Evolutionary conservation across 345 rosid genomes (phyloP), one percentile per base, ranked within the genome.

Genomic region (Murraya koenigii): DNA sequence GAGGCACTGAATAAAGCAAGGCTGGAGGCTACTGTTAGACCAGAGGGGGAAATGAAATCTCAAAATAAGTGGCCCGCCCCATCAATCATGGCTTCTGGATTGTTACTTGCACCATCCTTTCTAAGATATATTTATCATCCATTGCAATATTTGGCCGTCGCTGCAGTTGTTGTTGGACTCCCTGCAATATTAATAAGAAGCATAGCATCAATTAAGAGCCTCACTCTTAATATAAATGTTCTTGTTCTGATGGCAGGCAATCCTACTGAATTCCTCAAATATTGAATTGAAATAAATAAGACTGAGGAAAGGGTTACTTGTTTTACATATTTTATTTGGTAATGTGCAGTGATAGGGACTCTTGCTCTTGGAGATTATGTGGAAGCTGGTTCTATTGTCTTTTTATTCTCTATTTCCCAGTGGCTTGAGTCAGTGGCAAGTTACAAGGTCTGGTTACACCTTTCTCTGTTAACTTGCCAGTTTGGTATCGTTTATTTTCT

Each of bases 361-460:
- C 77, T 96, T 4, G 94, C 89, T 14, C 78, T 96, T 94, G 6
- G 30, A 39, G 98, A 96, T 81, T 96, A 81, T 76, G 66, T 85
- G 22, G 99, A 96, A 89, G 94, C 99, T 47, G 98, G 85, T 65
- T 84, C 93, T 36, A 92, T 96, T 69, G 97, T 96, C 66, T 94
- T 96, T 79, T 84, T 96, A 65, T 94, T 94, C 89, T 82, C 93
- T 35, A 85, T 87, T 71, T 93, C 97, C 0, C 91, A 89, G 62
- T 96, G 99, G 99, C 97, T 96, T 15, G 93, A 96, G 66, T 79
- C 97, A 39, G 88, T 92, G 62, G 97, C 99, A 82, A 81, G 97
- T 88, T 91, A 91, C 82, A 96, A 91, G 97, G 98, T 92, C 78
- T 13, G 72, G 61, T 55, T 2, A 20, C 26, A 23, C 33, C 38